These are phyloP conservation scores for Chlorociboria aeruginascens DNA, from an alignment of 495 filamentous ascomycete genomes.

Conservation along the genomic window DNA sequence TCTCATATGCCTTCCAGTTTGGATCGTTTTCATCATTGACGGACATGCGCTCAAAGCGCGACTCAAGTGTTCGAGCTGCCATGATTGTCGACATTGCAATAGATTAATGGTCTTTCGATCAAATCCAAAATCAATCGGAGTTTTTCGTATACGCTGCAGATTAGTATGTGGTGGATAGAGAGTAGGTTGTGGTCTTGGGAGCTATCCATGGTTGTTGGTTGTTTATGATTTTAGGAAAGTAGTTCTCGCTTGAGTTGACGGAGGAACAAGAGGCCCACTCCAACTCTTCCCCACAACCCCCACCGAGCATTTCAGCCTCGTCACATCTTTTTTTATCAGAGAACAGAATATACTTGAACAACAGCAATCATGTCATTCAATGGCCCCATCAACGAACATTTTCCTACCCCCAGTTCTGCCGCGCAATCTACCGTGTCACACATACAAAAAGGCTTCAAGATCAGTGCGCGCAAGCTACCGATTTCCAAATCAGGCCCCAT, in stretches of 20 bases:
- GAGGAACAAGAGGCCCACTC: neutral
- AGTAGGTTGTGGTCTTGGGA: too few relatives aligned
- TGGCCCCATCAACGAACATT: constrained; percentile 27
- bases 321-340: neutral
- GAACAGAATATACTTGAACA: neutral
- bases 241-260: neutral
- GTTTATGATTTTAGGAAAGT: neutral
- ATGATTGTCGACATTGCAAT: constrained; percentile 17
- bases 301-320: neutral
- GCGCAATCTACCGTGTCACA: constrained; percentile 31
- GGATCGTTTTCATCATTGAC: constrained; percentile 71
- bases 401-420: constrained; percentile 22
- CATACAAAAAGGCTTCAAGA: constrained; percentile 49
- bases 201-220: too few relatives aligned
- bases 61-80: constrained; percentile 47
- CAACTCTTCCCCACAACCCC: neutral
- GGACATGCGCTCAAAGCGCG: constrained; percentile 71
- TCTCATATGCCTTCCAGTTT: constrained; percentile 41
- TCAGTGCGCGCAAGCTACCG: constrained; percentile 73
- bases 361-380: constrained; percentile 20
- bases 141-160: neutral
- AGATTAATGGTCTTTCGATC: too few relatives aligned
- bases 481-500: constrained; percentile 88
- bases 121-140: neutral
- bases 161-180: constrained; percentile 7